phyloP scores from a whole-genome alignment of 2,329 filamentous ascomycete species.

The Cercospora nicotianae region DNA sequence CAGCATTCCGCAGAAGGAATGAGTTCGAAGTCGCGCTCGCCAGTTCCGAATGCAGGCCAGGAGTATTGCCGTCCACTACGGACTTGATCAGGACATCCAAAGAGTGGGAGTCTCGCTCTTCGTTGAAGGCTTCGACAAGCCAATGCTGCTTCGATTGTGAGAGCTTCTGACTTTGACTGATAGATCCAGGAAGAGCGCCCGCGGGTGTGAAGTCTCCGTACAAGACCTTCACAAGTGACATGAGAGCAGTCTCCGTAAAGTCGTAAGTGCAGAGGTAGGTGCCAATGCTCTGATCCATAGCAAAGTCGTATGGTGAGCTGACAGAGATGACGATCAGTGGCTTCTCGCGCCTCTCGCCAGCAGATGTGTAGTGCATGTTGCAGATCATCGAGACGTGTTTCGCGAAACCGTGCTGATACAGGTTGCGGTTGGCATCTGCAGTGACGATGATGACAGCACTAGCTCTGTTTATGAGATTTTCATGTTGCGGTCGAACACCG shows the following conservation, averaged over 20 bases:
- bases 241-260: constrained; percentile 89
- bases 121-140: constrained; percentile 87
- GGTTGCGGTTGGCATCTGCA: constrained; percentile 87
- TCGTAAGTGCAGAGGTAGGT: constrained; percentile 96
- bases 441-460: constrained; percentile 88
- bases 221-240: constrained; percentile 76
- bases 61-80: constrained; percentile 65
- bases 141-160: constrained; percentile 90
- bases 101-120: constrained; percentile 70
- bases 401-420: constrained; percentile 92
- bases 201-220: constrained; percentile 69
- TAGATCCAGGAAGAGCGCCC: constrained; percentile 64
- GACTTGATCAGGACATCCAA: constrained; percentile 73
- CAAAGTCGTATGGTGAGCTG: constrained; percentile 95
- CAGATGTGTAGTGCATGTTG: constrained; percentile 70
- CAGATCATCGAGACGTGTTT: constrained; percentile 97
- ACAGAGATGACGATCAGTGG: constrained; percentile 88
- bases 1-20: constrained; percentile 70
- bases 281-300: constrained; percentile 83
- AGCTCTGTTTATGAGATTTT: constrained; percentile 85
- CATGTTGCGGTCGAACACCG: constrained; percentile 86
- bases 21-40: constrained; percentile 68
- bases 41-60: constrained; percentile 68
- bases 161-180: constrained; percentile 83
- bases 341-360: constrained; percentile 73